phyloP scores from a whole-genome alignment of 1,139 yeast species.

The Pichia sp. region DNA sequence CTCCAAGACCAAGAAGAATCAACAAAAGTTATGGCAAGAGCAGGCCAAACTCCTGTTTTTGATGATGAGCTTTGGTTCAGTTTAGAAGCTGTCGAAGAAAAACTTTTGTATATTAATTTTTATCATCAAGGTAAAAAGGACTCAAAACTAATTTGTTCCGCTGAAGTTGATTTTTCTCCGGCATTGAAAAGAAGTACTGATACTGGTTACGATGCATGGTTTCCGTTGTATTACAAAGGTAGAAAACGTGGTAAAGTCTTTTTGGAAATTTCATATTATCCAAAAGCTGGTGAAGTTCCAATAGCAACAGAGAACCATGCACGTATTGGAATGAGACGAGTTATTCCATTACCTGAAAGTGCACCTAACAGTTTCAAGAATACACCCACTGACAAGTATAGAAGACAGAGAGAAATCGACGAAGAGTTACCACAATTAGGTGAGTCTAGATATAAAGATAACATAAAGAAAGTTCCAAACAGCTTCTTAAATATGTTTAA shows the following conservation, averaged over 20 bases:
- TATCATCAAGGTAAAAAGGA: slow-evolving; percentile 83
- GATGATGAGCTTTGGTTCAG: slow-evolving; percentile 70
- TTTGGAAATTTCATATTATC: slow-evolving; percentile 88
- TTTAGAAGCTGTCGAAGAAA: slow-evolving; percentile 54
- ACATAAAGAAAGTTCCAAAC: background rate
- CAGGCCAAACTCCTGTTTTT: slow-evolving; percentile 90
- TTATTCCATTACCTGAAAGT: background rate
- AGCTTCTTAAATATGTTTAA: background rate
- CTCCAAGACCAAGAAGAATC: slow-evolving; percentile 75
- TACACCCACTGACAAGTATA: slow-evolving; percentile 3
- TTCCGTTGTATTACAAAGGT: slow-evolving; percentile 59
- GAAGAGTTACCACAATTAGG: slow-evolving; percentile 11
- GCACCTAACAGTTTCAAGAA: slow-evolving; percentile 2
- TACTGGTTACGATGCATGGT: slow-evolving; percentile 88
- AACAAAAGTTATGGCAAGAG: slow-evolving; percentile 67
- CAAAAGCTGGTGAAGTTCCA: slow-evolving; percentile 43
- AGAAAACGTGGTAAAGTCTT: slow-evolving; percentile 84
- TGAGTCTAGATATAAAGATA: background rate
- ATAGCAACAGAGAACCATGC: slow-evolving; percentile 21
- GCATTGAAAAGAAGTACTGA: slow-evolving; percentile 58
- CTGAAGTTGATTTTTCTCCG: slow-evolving; percentile 68
- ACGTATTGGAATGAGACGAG: slow-evolving; percentile 11
- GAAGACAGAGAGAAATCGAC: background rate
- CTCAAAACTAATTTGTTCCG: slow-evolving; percentile 80
- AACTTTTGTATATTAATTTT: slow-evolving; percentile 61